phyloP scores from a whole-genome alignment of 2,329 filamentous ascomycete species.

The Fusarium euwallaceae region DNA sequence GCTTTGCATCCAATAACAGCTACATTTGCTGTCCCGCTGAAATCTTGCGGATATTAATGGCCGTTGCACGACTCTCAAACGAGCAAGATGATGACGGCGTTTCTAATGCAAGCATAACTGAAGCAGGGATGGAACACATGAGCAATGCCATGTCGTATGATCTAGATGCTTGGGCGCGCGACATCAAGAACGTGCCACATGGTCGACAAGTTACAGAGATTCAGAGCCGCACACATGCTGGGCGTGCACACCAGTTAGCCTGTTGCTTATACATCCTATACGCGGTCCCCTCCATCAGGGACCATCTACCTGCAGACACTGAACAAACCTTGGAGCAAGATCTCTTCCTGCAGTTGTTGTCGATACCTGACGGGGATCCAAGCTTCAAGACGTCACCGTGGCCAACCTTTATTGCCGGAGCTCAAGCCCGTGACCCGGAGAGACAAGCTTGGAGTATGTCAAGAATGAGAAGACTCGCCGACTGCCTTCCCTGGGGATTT shows the following conservation, averaged over 20 bases:
- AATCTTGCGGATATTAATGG: constrained; percentile 11
- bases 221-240: constrained; percentile 12
- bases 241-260: constrained; percentile 13
- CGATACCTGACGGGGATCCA: constrained; percentile 10
- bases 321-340: constrained; percentile 1
- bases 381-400: constrained; percentile 28
- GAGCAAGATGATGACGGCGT: background rate
- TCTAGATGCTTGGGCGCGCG: constrained; percentile 1
- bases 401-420: constrained; percentile 19
- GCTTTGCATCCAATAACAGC: constrained; percentile 17
- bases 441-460: constrained; percentile 12
- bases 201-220: constrained; percentile 18
- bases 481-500: constrained; percentile 12
- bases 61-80: constrained; percentile 5
- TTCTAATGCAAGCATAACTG: background rate
- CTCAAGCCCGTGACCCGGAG: constrained; percentile 1
- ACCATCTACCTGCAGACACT: background rate
- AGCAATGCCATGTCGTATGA: constrained; percentile 14
- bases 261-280: constrained; percentile 22
- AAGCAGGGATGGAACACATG: constrained; percentile 4
- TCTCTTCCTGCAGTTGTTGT: background rate
- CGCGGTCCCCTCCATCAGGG: background rate
- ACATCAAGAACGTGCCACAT: constrained; percentile 8
- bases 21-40: constrained; percentile 21
- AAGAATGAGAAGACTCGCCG: constrained; percentile 10